phyloP scores from a whole-genome alignment of 805 yeast genomes.

The Candida dajiaensis region DNA sequence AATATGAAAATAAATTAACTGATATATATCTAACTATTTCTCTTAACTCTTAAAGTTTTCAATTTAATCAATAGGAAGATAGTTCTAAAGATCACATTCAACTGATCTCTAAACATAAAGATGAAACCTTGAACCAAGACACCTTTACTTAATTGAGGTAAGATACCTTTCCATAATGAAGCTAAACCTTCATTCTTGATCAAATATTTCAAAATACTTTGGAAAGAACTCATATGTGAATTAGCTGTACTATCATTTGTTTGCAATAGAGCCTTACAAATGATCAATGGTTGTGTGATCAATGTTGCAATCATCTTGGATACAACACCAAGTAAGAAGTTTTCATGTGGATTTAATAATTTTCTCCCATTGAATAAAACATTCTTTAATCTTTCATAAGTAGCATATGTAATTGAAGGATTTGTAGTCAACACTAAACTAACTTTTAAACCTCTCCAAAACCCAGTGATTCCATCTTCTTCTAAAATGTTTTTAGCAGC shows the following conservation, averaged over 20 bases:
- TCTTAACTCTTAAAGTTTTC: background rate
- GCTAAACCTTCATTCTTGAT: conserved; percentile 55
- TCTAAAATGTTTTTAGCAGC: conserved; percentile 46
- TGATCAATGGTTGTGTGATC: conserved; percentile 78
- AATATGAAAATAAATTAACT: no score
- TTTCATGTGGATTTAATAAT: conserved; percentile 53
- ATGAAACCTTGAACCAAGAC: conserved; percentile 79
- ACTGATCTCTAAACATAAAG: conserved; percentile 55
- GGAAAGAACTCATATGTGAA: conserved; percentile 48
- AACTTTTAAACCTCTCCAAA: conserved; percentile 83
- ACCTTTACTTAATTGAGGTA: conserved; percentile 78
- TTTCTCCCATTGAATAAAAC: conserved; percentile 30
- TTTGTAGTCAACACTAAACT: conserved; percentile 71
- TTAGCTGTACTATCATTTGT: conserved; percentile 34
- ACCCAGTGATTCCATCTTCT: conserved; percentile 63
- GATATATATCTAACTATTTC: no score
- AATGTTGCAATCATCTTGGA: conserved; percentile 78
- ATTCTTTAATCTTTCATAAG: conserved; percentile 62
- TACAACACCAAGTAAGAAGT: conserved; percentile 69
- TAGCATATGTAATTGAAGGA: conserved; percentile 84
- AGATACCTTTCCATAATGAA: conserved; percentile 74
- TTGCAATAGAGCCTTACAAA: conserved; percentile 79
- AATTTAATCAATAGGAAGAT: conserved; percentile 2
- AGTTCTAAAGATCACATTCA: conserved; percentile 20
- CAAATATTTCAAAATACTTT: conserved; percentile 55